phyloP scores from a whole-genome alignment of 192 early-diverging fungal species.

The Podila minutissima region DNA sequence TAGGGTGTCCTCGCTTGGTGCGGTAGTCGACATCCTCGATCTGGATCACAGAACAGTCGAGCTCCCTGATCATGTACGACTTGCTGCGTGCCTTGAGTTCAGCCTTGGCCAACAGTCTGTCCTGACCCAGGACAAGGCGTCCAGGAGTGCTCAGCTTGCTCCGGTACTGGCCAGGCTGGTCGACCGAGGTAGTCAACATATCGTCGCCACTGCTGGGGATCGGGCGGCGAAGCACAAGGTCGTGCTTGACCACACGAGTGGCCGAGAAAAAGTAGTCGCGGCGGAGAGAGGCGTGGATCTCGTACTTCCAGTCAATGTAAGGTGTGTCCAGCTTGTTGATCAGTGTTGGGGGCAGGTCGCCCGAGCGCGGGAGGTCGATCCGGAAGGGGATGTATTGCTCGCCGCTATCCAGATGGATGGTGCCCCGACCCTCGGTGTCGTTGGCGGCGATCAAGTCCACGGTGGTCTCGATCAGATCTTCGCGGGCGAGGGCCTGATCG shows the following conservation, averaged over 20 bases:
- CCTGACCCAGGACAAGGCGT: conserved; percentile 40
- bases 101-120: conserved; percentile 20
- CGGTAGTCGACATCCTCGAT: conserved; percentile 34
- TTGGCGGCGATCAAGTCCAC: conserved; percentile 42
- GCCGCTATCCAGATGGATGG: conserved; percentile 23
- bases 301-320: conserved; percentile 50
- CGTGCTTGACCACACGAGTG: conserved; percentile 46
- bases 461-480: conserved; percentile 10
- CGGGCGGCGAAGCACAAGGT: conserved; percentile 38
- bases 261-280: conserved; percentile 41
- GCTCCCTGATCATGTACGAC: conserved; percentile 48
- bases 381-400: conserved; percentile 47
- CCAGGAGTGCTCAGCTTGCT: conserved; percentile 39
- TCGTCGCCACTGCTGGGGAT: conserved; percentile 17
- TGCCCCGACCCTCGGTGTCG: conserved; percentile 36
- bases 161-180: conserved; percentile 33
- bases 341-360: conserved; percentile 30
- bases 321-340: conserved; percentile 52
- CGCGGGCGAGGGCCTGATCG: conserved; percentile 20
- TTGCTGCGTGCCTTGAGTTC: conserved; percentile 42
- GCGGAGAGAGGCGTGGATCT: conserved; percentile 45
- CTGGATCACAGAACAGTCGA: conserved; percentile 39
- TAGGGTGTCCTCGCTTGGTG: conserved; percentile 9
- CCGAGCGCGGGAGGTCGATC: conserved; percentile 29
- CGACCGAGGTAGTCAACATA: conserved; percentile 28